Evolutionary conservation across 2,329 filamentous ascomycete species (phyloP), one percentile per base, ranked within the genome.

Genomic region (Epichloe uncinata): DNA sequence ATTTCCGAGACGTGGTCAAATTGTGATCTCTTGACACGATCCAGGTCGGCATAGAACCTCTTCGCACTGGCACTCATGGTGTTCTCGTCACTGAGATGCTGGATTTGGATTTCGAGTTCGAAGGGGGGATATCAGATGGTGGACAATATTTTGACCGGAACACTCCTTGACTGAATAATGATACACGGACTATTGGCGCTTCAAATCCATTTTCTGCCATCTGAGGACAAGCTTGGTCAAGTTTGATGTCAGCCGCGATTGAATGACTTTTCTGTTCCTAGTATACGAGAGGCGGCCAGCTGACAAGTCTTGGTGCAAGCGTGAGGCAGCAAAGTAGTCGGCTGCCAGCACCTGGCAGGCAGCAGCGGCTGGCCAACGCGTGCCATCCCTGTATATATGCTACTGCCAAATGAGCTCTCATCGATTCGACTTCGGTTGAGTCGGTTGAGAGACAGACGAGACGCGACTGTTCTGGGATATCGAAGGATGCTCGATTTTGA

Each of bases 41-140:
- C 57, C 34, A 74, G 52, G 61, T 90, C 84, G 47, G 71, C 68
- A 45, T 80, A 71, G 63, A 86, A 90, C 1, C 45, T 45, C 30
- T 44, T 51, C 11, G 35, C 35, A 22, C 33, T 35, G 18, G 20
- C 34, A 33, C 38, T 43, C 44, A 47, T 47, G 33, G 5, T 34
- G 7, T 44, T 40, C 8, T 47, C 12, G 30, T 12, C 33, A 33
- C 13, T 15, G 40, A 44, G 4, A 7, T 16, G 20, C 16, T 20
- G 13, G 20, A n/a, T 12, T 3, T 20, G 13, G 20, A n/a, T 12
- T 3, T 3, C 11, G 35, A 37, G 34, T 12, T 37, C 13, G 5
- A 9, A 36, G 33, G 11, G 11, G 6, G 42, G 18, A 13, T 16
- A 16, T 15, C 2, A n/a, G 20, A 12, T n/a, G 35, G 34, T 37